phyloP scores from a whole-genome alignment of 495 filamentous ascomycete genomes.

The Viridothelium virens region DNA sequence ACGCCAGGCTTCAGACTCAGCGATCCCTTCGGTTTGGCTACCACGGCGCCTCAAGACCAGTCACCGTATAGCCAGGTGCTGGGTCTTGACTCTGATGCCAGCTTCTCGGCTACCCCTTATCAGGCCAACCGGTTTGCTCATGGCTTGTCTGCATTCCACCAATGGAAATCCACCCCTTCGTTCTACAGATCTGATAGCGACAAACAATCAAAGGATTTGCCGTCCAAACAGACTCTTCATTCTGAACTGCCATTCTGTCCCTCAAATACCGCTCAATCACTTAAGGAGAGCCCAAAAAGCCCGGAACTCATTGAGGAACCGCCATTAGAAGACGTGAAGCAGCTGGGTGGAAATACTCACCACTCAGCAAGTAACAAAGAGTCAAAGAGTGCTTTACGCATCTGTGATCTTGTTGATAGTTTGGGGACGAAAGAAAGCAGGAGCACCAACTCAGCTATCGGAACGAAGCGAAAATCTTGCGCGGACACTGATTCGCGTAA shows the following conservation, averaged over 20 bases:
- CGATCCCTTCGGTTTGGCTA: background rate
- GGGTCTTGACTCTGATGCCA: constrained; percentile 4
- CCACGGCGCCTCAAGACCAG: background rate
- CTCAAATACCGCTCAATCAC: background rate
- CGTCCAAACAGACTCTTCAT: background rate
- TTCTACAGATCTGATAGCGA: background rate
- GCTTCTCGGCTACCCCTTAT: background rate
- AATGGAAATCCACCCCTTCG: background rate
- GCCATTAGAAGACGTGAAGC: background rate
- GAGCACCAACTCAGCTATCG: background rate
- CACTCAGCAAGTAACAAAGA: background rate
- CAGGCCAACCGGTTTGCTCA: constrained; percentile 4
- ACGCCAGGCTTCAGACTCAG: background rate
- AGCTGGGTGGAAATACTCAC: background rate
- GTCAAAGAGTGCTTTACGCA: background rate
- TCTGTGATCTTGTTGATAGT: constrained; percentile 5
- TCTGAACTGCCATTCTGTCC: background rate
- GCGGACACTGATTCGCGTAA: background rate
- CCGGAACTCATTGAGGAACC: background rate
- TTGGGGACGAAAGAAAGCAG: background rate
- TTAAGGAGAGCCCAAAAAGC: background rate
- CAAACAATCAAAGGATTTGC: background rate
- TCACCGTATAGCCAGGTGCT: background rate
- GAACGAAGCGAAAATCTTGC: background rate
- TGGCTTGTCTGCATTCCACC: background rate